Evolutionary conservation across 164 flowering plant genomes (phyloP).

Genomic region (Litsea cubeba): DNA sequence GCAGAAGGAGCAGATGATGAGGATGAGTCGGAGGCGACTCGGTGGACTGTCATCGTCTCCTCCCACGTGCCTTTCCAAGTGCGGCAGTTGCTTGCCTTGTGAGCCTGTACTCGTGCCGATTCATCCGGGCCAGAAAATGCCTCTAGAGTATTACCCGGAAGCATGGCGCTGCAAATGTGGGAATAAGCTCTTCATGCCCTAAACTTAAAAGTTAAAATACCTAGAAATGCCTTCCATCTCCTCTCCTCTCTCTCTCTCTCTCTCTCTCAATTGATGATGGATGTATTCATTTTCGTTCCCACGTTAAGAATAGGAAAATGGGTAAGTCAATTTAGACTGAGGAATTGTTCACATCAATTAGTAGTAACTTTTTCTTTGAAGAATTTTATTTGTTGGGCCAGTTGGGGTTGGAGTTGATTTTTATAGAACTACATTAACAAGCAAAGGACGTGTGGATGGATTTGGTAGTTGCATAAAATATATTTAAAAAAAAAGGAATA

Average conservation of each 20-base stretch:
- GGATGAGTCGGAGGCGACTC: constrained; percentile 32
- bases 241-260: not conserved
- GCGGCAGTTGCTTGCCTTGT: constrained; percentile 76
- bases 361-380: not conserved
- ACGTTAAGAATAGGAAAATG: not conserved
- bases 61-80: constrained; percentile 73
- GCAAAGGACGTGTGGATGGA: too few species aligned
- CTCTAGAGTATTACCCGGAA: constrained; percentile 89
- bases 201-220: not conserved
- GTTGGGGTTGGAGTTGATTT: too few species aligned
- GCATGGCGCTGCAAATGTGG: constrained; percentile 98
- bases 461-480: too few species aligned
- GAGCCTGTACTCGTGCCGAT: constrained; percentile 70
- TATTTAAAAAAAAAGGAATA: too few species aligned
- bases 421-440: too few species aligned
- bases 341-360: too few species aligned
- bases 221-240: too few species aligned
- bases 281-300: not conserved
- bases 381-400: not conserved
- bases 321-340: not conserved
- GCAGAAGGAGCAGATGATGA: constrained; percentile 2
- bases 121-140: constrained; percentile 57
- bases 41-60: constrained; percentile 60
- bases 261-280: not conserved
- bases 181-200: constrained; percentile 71